Conservation (phyloP, 2,329 filamentous ascomycete species). For the Pseudogymnoascus sp. region DNA sequence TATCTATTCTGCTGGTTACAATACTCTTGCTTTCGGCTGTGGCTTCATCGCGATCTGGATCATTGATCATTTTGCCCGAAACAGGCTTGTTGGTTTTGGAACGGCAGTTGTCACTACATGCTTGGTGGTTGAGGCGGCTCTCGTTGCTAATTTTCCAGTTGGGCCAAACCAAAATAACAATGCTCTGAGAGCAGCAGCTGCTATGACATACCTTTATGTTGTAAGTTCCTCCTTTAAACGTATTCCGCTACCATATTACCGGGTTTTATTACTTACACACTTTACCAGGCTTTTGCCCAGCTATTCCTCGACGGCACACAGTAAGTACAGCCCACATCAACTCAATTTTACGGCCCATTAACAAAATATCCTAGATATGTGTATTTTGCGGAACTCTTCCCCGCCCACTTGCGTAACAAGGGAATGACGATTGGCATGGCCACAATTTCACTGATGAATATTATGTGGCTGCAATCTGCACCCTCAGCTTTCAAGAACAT, state of each 20-base stretch:
- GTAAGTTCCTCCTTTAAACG: no score
- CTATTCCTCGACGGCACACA: no score
- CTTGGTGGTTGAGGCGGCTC: slow-evolving; percentile 11
- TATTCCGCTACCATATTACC: no score
- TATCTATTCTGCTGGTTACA: no score
- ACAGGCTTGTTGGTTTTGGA: slow-evolving; percentile 5
- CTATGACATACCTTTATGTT: no score
- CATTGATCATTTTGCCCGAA: slow-evolving; percentile 5
- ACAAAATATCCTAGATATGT: no score
- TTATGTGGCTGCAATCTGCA: neutral
- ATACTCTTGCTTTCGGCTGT: neutral
- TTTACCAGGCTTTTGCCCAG: no score
- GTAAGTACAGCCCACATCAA: no score
- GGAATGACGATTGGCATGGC: slow-evolving; percentile 5
- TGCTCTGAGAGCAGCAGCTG: no score
- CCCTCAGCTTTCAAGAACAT: neutral
- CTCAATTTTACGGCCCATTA: no score
- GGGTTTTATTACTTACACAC: no score
- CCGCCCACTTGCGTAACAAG: slow-evolving; percentile 13
- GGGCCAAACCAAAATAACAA: no score
- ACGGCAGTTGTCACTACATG: neutral
- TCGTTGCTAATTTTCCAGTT: neutral
- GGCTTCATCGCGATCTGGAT: neutral
- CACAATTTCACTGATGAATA: neutral
- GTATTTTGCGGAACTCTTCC: slow-evolving; percentile 12